Evolutionary conservation across 768 basidiomycete genomes (phyloP).

Genomic region (Hemileccinum impolitum): DNA sequence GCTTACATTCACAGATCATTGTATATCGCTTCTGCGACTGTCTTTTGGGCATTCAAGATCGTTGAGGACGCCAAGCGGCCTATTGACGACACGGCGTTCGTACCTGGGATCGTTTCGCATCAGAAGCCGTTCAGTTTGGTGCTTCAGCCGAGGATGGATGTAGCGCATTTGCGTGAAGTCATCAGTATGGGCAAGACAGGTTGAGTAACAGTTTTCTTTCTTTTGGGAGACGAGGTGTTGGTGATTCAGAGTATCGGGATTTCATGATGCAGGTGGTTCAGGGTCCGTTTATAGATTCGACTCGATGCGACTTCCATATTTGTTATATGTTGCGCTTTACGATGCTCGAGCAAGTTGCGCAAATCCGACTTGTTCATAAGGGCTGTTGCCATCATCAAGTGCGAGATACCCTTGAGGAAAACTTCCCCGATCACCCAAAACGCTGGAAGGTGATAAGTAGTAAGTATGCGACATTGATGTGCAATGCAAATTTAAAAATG

Average conservation of each 20-base stretch:
- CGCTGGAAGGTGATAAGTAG: too few species aligned
- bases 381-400: too few species aligned
- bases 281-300: background rate
- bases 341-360: too few species aligned
- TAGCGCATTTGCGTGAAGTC: slow-evolving; percentile 9
- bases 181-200: slow-evolving; percentile 2
- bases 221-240: background rate
- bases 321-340: too few species aligned
- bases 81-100: slow-evolving; percentile 61
- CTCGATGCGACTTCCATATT: background rate
- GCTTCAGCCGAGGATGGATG: slow-evolving; percentile 47
- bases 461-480: too few species aligned
- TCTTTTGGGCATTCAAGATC: slow-evolving; percentile 64
- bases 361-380: too few species aligned
- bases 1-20: slow-evolving; percentile 41
- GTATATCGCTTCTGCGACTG: slow-evolving; percentile 57
- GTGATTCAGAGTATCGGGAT: background rate
- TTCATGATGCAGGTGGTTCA: background rate
- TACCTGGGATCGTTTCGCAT: slow-evolving; percentile 60
- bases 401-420: too few species aligned
- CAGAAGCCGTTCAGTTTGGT: slow-evolving; percentile 55
- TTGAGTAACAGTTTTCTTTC: background rate
- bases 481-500: too few species aligned
- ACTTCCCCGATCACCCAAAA: too few species aligned
- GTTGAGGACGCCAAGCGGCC: slow-evolving; percentile 44